Evolutionary conservation across 2,329 filamentous ascomycete genomes (phyloP).

Genomic region (Botrytis deweyae): DNA sequence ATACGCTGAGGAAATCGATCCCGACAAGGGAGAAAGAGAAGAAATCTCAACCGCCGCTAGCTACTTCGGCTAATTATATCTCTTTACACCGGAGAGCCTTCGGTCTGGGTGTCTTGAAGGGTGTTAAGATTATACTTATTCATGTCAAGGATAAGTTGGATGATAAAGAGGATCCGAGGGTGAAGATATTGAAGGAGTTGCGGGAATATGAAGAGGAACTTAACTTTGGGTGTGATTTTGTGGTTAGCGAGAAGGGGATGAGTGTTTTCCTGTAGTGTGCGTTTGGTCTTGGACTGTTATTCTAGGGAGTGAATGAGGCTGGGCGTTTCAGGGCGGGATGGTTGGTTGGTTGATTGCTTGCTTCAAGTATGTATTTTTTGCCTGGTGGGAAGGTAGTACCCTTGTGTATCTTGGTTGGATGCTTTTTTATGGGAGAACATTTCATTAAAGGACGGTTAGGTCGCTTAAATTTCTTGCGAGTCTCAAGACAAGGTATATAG

Average conservation of each 20-base stretch:
- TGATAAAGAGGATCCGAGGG: constrained; percentile 64
- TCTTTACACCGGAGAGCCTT: not conserved
- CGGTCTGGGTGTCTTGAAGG: constrained; percentile 50
- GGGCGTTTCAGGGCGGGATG: not conserved
- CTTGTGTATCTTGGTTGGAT: not conserved
- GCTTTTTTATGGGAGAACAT: not conserved
- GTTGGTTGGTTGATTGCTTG: not conserved
- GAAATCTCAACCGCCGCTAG: not conserved
- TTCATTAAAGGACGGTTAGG: no score
- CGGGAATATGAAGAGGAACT: constrained; percentile 55
- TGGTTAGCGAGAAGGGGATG: constrained; percentile 46
- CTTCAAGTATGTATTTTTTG: not conserved
- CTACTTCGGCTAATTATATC: not conserved
- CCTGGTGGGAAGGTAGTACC: not conserved
- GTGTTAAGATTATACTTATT: constrained; percentile 81
- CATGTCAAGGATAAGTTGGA: constrained; percentile 86
- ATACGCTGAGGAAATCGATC: not conserved
- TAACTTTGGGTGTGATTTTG: constrained; percentile 74
- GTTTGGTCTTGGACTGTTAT: not conserved
- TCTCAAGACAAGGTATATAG: constrained; percentile 9
- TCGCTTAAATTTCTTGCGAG: not conserved
- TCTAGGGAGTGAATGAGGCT: not conserved
- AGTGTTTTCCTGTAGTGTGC: not conserved
- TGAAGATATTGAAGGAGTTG: constrained; percentile 70
- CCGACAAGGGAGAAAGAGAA: not conserved